A percentile compares a stretch with the other conserved stretches of the same genome.
These are phyloP conservation scores for Taxawa tesnikishii DNA, from an alignment of 2,329 filamentous ascomycete species.

Conservation along the genomic window DNA sequence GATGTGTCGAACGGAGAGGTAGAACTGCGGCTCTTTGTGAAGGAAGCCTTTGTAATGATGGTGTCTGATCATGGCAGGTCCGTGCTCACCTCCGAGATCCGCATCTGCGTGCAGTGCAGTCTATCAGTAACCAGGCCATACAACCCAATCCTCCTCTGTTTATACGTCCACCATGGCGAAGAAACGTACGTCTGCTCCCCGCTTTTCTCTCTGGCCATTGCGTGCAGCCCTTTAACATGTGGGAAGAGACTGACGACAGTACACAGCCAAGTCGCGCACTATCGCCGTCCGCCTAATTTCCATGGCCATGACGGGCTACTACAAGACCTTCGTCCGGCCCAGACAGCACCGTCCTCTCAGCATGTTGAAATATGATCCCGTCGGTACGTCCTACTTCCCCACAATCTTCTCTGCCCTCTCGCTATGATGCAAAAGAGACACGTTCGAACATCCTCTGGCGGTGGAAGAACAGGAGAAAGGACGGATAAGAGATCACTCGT, in stretches of 20 bases:
- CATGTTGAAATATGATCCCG: slow-evolving; percentile 98
- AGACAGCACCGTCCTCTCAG: slow-evolving; percentile 73
- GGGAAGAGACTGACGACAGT: slow-evolving; percentile 1
- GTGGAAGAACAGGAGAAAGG: not conserved
- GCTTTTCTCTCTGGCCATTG: not conserved
- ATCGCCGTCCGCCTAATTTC: slow-evolving; percentile 89
- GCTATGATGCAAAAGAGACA: not conserved
- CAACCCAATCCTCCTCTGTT: not conserved
- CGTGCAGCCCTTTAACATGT: not conserved
- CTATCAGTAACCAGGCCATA: not conserved
- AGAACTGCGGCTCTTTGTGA: no score
- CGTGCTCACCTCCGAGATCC: not conserved
- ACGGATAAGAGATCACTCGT: not conserved
- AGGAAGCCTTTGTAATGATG: no score
- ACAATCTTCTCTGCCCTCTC: no score
- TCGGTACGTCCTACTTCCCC: slow-evolving; percentile 51
- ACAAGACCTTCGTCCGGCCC: slow-evolving; percentile 78
- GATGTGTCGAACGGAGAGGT: no score
- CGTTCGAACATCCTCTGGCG: not conserved
- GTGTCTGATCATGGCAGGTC: no score
- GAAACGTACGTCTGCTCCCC: slow-evolving; percentile 16
- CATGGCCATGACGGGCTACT: slow-evolving; percentile 98
- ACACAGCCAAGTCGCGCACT: slow-evolving; percentile 73
- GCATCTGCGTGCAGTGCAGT: not conserved
- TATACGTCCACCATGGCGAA: slow-evolving; percentile 13